A percentile compares a stretch with the other conserved stretches of the same genome.
These are phyloP conservation scores for Chloris gayana DNA, from an alignment of 176 grass and related monocot species.

Conservation along the genomic window DNA sequence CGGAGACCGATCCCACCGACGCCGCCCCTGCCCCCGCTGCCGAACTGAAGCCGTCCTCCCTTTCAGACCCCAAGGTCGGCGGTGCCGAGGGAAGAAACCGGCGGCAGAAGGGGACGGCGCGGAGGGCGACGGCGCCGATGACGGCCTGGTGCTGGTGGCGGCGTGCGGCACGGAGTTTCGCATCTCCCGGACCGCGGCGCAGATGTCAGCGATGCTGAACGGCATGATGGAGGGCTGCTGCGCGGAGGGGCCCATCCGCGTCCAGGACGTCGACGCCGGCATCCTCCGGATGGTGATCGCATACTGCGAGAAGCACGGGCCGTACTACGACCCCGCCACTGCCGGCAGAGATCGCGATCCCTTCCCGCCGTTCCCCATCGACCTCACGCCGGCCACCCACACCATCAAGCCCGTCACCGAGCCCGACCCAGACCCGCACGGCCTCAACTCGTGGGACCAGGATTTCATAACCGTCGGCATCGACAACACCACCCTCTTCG, in stretches of 20 bases:
- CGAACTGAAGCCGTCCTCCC: conserved; percentile 1
- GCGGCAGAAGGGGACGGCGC: neutral
- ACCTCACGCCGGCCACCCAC: neutral
- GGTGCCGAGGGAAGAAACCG: neutral
- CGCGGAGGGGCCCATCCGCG: conserved; percentile 45
- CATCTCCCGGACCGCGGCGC: conserved; percentile 41
- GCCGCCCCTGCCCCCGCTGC: neutral
- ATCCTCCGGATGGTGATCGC: conserved; percentile 51
- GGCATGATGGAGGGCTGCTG: conserved; percentile 57
- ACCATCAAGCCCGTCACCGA: conserved; percentile 40
- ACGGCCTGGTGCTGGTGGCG: conserved; percentile 22
- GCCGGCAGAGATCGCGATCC: conserved; percentile 19
- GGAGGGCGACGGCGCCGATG: neutral
- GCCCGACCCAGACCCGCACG: conserved; percentile 34
- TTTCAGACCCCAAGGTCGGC: neutral
- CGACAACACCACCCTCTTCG: conserved; percentile 63
- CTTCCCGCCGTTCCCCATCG: conserved; percentile 45
- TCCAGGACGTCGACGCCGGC: conserved; percentile 39
- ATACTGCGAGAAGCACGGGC: conserved; percentile 72
- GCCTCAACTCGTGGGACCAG: conserved; percentile 61
- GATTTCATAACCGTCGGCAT: conserved; percentile 48
- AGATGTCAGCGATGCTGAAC: conserved; percentile 57
- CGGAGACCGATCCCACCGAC: neutral
- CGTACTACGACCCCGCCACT: conserved; percentile 38
- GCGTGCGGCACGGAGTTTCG: conserved; percentile 61